Evolutionary conservation across 73 alveolate genomes (phyloP).

Genomic region (Tetrahymena thermophila): DNA sequence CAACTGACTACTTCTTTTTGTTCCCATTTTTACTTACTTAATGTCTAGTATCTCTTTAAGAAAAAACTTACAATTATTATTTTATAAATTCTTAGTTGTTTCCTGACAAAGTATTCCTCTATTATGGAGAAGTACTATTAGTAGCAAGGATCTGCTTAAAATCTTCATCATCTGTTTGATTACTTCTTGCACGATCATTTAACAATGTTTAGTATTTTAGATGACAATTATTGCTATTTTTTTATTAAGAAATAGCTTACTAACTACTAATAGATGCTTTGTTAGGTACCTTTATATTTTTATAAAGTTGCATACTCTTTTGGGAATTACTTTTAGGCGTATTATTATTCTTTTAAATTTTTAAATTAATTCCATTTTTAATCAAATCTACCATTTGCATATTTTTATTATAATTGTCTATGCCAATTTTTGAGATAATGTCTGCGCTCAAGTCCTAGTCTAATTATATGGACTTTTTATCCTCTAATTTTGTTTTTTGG

Average conservation of each 20-base stretch:
- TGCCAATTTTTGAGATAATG: background rate
- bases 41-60: background rate
- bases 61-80: background rate
- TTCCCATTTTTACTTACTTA: background rate
- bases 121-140: background rate
- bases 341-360: background rate
- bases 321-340: background rate
- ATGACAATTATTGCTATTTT: background rate
- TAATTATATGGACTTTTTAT: background rate
- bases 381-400: background rate
- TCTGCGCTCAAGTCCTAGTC: background rate
- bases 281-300: background rate
- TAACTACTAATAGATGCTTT: background rate
- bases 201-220: background rate
- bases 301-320: background rate
- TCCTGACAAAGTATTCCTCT: background rate
- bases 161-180: background rate
- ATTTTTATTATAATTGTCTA: background rate
- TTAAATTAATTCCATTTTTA: background rate
- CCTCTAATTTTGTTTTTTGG: background rate
- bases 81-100: background rate
- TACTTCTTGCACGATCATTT: background rate
- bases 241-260: background rate
- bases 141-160: background rate
- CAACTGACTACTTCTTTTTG: background rate